Evolutionary conservation across 768 basidiomycete species (phyloP).

Genomic region (Podaxis rugospora): DNA sequence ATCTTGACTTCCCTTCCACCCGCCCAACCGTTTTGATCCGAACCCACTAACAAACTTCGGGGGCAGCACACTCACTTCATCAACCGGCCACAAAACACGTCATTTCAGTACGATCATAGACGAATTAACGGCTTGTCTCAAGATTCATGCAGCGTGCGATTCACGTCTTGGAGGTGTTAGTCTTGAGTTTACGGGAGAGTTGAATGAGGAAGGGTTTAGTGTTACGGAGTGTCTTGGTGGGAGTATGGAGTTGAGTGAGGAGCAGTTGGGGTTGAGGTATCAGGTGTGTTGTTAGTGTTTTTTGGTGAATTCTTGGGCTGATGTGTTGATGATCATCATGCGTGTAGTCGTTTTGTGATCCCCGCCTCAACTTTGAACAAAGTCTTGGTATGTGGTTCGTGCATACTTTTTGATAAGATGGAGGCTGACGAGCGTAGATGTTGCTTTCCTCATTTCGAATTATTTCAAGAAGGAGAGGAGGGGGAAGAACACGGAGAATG

Average conservation of each 20-base stretch:
- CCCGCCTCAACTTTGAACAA: slow-evolving; percentile 90
- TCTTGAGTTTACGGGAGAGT: slow-evolving; percentile 89
- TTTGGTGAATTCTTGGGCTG: no score
- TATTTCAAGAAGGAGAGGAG: slow-evolving; percentile 27
- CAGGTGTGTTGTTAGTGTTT: no score
- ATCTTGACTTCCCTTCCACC: neutral
- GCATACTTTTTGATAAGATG: neutral
- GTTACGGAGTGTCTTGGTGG: slow-evolving; percentile 98
- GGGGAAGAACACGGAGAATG: slow-evolving; percentile 3
- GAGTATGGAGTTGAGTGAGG: slow-evolving; percentile 90
- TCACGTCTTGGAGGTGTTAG: slow-evolving; percentile 82
- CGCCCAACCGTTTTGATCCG: neutral
- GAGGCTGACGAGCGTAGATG: slow-evolving; percentile 17
- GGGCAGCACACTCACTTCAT: slow-evolving; percentile 75
- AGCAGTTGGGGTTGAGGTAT: slow-evolving; percentile 86
- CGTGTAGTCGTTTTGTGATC: slow-evolving; percentile 85
- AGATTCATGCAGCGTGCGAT: slow-evolving; percentile 69
- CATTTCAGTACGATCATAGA: slow-evolving; percentile 85
- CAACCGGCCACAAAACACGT: slow-evolving; percentile 82
- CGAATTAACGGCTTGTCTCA: slow-evolving; percentile 79
- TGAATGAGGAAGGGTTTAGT: slow-evolving; percentile 86
- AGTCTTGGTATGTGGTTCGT: slow-evolving; percentile 65
- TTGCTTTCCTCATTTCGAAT: slow-evolving; percentile 31
- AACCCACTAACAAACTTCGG: neutral
- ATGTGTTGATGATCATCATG: no score